Conservation (phyloP, 164 flowering plant species). For the Saururus chinensis region DNA sequence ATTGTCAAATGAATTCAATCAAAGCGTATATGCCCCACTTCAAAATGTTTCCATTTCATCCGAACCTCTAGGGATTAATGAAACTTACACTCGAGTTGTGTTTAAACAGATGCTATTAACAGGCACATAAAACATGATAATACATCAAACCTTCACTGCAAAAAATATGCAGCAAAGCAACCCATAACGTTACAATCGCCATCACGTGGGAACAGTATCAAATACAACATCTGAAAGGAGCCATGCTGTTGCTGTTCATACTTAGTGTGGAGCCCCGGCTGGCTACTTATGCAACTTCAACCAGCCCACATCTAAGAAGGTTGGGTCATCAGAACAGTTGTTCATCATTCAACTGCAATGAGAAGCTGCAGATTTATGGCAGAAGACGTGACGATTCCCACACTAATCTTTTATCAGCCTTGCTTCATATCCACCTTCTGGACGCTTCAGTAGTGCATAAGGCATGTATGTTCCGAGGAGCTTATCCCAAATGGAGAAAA, state of each 20-base stretch:
- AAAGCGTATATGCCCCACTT: too few species aligned
- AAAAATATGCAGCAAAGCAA: not conserved
- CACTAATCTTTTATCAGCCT: slow-evolving; percentile 35
- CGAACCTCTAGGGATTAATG: too few species aligned
- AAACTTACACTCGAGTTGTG: too few species aligned
- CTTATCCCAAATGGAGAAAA: slow-evolving; percentile 65
- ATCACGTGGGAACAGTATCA: not conserved
- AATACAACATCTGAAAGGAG: slow-evolving; percentile 1
- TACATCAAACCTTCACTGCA: slow-evolving; percentile 1
- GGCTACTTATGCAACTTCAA: not conserved
- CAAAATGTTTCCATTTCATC: too few species aligned
- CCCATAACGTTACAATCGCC: not conserved
- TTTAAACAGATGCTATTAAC: not conserved
- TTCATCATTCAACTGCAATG: not conserved
- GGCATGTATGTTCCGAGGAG: slow-evolving; percentile 74
- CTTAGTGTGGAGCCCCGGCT: not conserved
- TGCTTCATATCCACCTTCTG: slow-evolving; percentile 69
- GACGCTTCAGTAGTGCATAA: slow-evolving; percentile 40
- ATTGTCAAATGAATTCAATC: too few species aligned
- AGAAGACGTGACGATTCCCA: not conserved
- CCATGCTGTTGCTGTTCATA: not conserved
- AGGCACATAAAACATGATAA: not conserved
- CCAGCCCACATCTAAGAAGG: not conserved
- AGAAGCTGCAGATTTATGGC: not conserved
- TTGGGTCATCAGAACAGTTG: not conserved